phyloP scores from a whole-genome alignment of 495 filamentous ascomycete genomes.

The Hyaloscypha variabilis region DNA sequence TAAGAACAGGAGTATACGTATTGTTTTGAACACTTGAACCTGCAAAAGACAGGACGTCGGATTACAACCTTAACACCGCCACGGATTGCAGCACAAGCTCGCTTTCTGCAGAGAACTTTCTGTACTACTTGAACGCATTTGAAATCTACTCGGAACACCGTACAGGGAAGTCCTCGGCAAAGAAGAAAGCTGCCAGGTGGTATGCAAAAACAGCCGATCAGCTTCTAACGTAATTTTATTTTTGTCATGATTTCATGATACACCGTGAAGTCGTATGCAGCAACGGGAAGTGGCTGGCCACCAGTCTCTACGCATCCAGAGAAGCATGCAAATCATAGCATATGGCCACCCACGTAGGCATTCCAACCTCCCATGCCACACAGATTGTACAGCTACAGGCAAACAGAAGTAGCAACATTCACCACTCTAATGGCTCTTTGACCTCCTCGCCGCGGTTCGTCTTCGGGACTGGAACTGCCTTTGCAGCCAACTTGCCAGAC shows the following conservation, averaged over 20 bases:
- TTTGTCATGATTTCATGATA: constrained; percentile 1
- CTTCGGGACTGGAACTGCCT: constrained; percentile 82
- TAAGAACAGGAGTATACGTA: too few species aligned
- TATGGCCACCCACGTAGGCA: not conserved
- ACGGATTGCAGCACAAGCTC: too few species aligned
- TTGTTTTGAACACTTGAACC: too few species aligned
- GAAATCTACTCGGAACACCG: too few species aligned
- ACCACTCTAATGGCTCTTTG: constrained; percentile 94
- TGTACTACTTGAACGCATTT: too few species aligned
- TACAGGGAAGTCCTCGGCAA: too few species aligned
- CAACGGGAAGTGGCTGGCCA: not conserved
- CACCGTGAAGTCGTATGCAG: constrained; percentile 4
- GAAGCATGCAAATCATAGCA: constrained; percentile 1
- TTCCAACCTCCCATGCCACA: not conserved
- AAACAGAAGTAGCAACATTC: not conserved
- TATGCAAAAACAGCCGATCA: not conserved
- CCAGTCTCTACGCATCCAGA: not conserved
- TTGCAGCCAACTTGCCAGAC: constrained; percentile 71
- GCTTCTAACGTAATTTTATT: not conserved
- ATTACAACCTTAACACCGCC: too few species aligned
- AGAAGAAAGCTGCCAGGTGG: too few species aligned
- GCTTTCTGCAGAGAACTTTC: too few species aligned
- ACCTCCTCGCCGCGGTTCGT: constrained; percentile 88
- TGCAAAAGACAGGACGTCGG: too few species aligned
- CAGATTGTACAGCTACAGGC: not conserved